Evolutionary conservation across 2,329 filamentous ascomycete species (phyloP), one percentile per base, ranked within the genome.

Genomic region (Aaosphaeria pasadenensis): DNA sequence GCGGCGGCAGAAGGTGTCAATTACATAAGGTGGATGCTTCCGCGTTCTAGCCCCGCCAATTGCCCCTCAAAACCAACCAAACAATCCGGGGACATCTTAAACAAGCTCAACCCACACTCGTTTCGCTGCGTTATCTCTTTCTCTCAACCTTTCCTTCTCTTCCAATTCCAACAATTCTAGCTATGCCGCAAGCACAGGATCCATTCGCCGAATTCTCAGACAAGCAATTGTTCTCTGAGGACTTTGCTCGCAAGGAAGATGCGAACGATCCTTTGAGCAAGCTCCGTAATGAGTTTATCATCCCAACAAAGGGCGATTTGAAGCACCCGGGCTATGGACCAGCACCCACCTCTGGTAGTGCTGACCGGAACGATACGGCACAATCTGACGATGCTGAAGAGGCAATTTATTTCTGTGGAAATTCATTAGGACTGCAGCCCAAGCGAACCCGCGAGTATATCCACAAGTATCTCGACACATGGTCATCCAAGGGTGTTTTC

Each of bases 381-480:
- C 52, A 65, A 11, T 50, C 55, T 17, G 59, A 60, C 11, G 57
- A 75, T n/a, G 45, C 59, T 30, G 72, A 76, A 30, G 72, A 74
- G 42, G 81, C 79, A 50, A 85, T 89, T 50, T 96, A 96, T 70
- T 84, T 96, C 54, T 92, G 90, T 56, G 91, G 91, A 48, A 95
- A 96, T 74, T 95, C 90, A 0, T 80, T 96, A 1, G 91, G 91
- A 35, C 81, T 92, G 4, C 91, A 96, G 67, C 90, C 91, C 40
- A 83, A 81, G 52, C 80, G 80, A 11, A 84, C 86, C 0, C 76
- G 80, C 13, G 73, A 78, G 11, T 85, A 89, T 53, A 73, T 95
- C 52, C 76, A 85, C 41, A 80, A 83, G 5, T 90, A 95, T 57
- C 79, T 95, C 1, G 81, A 87, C 52, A 90, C 89, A 4, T 96